Conservation (phyloP, 2,329 filamentous ascomycete species). For the Amesomyces nigricolor region DNA sequence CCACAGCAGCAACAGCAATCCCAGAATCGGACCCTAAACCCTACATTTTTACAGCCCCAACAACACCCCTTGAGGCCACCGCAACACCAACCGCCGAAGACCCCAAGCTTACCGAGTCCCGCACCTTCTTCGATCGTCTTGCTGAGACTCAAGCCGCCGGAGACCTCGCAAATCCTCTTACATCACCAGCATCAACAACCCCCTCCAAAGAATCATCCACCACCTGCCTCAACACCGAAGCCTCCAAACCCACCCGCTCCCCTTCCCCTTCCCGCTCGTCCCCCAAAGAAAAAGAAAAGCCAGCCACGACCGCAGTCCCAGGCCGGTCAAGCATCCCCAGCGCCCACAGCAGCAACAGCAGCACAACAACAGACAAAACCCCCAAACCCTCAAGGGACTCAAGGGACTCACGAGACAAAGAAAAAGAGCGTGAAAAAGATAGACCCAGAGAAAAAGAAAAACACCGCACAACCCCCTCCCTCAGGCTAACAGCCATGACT, state of each 20-base stretch:
- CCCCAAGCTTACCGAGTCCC: background rate
- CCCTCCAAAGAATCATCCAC: background rate
- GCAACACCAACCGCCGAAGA: background rate
- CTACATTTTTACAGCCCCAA: no score
- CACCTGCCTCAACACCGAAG: background rate
- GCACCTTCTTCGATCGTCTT: background rate
- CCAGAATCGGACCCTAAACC: background rate
- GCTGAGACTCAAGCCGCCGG: constrained; percentile 5
- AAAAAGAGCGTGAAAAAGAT: background rate
- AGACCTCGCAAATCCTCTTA: background rate
- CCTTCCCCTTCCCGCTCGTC: background rate
- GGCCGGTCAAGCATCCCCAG: constrained; percentile 1
- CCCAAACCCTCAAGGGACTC: background rate
- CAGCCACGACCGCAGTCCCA: background rate
- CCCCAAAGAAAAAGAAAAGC: background rate
- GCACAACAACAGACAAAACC: background rate
- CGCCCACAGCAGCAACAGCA: background rate
- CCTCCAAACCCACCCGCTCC: background rate
- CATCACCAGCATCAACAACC: background rate
- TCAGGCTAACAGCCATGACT: background rate
- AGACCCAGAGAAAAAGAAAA: constrained; percentile 1
- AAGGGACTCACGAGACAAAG: background rate
- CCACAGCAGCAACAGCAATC: background rate
- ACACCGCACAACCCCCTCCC: background rate
- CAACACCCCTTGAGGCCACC: background rate